Evolutionary conservation across 2,329 filamentous ascomycete species (phyloP).

Genomic region (Cladosporium sp.): DNA sequence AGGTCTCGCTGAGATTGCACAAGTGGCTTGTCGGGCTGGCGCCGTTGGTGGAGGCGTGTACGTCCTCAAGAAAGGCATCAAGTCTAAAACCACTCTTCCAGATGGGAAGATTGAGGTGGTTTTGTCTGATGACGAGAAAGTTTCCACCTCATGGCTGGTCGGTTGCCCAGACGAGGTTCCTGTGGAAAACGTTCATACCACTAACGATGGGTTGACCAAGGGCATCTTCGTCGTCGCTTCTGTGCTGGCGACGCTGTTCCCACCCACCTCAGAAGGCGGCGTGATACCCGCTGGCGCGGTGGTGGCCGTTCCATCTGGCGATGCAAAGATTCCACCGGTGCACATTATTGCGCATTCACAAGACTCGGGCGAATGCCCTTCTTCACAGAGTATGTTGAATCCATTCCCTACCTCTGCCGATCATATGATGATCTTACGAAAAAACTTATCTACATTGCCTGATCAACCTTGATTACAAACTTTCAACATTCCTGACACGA

Average conservation of each 20-base stretch:
- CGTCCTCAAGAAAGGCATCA: conserved; percentile 70
- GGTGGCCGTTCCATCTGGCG: conserved; percentile 56
- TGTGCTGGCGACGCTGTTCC: conserved; percentile 63
- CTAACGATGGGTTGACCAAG: conserved; percentile 11
- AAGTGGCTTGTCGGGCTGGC: conserved; percentile 84
- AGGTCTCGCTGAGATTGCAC: conserved; percentile 79
- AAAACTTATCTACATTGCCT: conserved; percentile 99
- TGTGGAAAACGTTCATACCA: background rate
- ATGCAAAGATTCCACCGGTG: conserved; percentile 46
- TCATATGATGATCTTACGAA: conserved; percentile 79
- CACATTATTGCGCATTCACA: conserved; percentile 72
- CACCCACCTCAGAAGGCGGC: conserved; percentile 66
- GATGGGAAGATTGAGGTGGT: conserved; percentile 12
- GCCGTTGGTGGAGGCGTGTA: conserved; percentile 91
- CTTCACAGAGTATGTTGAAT: conserved; percentile 76
- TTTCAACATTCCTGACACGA: conserved; percentile 70
- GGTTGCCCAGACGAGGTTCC: conserved; percentile 26
- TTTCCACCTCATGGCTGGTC: conserved; percentile 29
- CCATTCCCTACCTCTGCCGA: conserved; percentile 14
- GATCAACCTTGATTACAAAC: conserved; percentile 78
- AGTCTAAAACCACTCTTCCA: conserved; percentile 23
- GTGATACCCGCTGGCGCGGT: conserved; percentile 71
- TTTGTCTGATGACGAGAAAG: conserved; percentile 27
- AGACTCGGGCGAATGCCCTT: conserved; percentile 87
- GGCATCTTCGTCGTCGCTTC: conserved; percentile 65